Conservation (phyloP, 2,329 filamentous ascomycete genomes). For the Periconia macrospinosa region DNA sequence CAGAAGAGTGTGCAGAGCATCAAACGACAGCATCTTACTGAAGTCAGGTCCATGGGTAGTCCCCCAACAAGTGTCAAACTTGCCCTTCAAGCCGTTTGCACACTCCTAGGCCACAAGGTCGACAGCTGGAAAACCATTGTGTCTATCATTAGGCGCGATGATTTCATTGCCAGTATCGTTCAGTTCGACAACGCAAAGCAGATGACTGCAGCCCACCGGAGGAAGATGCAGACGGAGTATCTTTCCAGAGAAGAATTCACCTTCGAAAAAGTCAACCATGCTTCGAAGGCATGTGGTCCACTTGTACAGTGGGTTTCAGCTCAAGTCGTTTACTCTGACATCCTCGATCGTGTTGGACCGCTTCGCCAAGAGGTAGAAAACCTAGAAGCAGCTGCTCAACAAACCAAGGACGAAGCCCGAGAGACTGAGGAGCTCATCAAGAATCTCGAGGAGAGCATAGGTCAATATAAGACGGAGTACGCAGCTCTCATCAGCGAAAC, state of each 20-base stretch:
- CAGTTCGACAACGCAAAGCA: constrained; percentile 94
- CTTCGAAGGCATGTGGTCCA: constrained; percentile 94
- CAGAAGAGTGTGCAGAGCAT: constrained; percentile 98
- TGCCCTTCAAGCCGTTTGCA: constrained; percentile 94
- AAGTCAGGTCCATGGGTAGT: constrained; percentile 95
- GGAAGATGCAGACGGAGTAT: constrained; percentile 91
- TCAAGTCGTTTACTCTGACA: constrained; percentile 97
- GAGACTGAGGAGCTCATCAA: constrained; percentile 87
- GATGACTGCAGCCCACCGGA: constrained; percentile 81
- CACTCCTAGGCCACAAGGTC: constrained; percentile 85
- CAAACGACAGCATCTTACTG: constrained; percentile 93
- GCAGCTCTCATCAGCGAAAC: constrained; percentile 95
- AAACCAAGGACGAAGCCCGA: constrained; percentile 91
- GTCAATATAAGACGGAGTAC: constrained; percentile 94
- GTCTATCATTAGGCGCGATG: constrained; percentile 83
- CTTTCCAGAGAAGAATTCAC: constrained; percentile 94
- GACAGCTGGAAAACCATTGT: constrained; percentile 91
- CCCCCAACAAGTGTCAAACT: constrained; percentile 89
- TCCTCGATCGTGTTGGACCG: constrained; percentile 89
- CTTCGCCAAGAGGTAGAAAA: constrained; percentile 85
- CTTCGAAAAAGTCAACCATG: constrained; percentile 92
- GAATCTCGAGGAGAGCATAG: constrained; percentile 85
- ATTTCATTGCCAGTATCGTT: constrained; percentile 97
- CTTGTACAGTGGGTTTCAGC: constrained; percentile 96
- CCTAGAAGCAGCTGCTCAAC: constrained; percentile 83